Evolutionary conservation across 768 basidiomycete species (phyloP).

Genomic region (Boletus pseudo-olivaceus): DNA sequence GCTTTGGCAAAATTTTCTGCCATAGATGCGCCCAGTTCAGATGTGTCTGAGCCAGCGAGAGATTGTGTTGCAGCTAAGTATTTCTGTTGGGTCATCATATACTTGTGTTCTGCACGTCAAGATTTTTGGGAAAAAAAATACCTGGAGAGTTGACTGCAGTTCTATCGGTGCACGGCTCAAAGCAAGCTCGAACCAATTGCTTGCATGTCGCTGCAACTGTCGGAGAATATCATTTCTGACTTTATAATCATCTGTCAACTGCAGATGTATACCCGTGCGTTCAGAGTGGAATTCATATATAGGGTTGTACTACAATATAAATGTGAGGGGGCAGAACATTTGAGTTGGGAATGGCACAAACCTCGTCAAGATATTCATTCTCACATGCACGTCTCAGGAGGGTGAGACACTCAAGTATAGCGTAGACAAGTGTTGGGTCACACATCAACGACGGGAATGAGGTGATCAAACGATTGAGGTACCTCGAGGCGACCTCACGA

Average conservation of each 20-base stretch:
- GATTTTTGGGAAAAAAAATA: constrained; percentile 29
- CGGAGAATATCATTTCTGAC: constrained; percentile 81
- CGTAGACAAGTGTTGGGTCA: constrained; percentile 79
- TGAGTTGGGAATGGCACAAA: constrained; percentile 29
- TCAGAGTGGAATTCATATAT: constrained; percentile 80
- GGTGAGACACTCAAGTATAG: constrained; percentile 89
- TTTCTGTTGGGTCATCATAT: constrained; percentile 50
- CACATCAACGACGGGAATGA: constrained; percentile 96
- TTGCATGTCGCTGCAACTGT: constrained; percentile 69
- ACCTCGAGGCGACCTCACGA: constrained; percentile 77
- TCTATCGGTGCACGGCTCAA: constrained; percentile 88
- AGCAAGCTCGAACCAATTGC: constrained; percentile 82
- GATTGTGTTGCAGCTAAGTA: constrained; percentile 80
- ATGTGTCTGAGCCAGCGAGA: constrained; percentile 62
- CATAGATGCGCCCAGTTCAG: constrained; percentile 88
- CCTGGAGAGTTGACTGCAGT: constrained; percentile 89
- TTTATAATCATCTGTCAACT: constrained; percentile 82
- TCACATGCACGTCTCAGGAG: constrained; percentile 84
- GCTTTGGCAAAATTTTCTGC: constrained; percentile 84
- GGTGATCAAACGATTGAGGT: constrained; percentile 78
- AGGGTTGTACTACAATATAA: constrained; percentile 74
- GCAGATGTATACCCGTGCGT: constrained; percentile 66
- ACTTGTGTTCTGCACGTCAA: background rate
- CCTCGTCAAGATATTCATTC: constrained; percentile 90
- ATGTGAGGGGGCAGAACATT: background rate